Base-by-base conservation (phyloP, 371 early-diverging fungal species). In the Mortierella sp. region DNA sequence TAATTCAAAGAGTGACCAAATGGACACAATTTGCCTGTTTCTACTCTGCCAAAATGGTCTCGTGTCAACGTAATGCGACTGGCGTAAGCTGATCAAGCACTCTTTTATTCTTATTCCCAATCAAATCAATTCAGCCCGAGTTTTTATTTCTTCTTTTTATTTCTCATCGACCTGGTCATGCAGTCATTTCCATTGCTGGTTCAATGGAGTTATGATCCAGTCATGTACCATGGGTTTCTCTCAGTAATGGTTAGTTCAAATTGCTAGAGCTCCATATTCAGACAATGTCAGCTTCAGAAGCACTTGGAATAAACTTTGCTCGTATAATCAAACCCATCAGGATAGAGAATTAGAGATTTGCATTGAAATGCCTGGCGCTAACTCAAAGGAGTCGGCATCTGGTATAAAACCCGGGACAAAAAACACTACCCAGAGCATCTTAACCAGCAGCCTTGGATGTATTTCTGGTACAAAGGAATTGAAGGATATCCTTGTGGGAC, bases 171-270 rank as follows among this genome's bases (percentile, higher is more conserved):
- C 31, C 40, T 17, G 34, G 12, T 9, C 56, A 63, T 79, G 79
- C 59, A 79, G 37, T 66, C 70, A 31, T 79, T 79, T 69, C 79
- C 79, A 56, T 63, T 79, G 49, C 58, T 79, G 64, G 56, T 66
- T 19, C 74, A 73, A 64, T 79, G 74, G 79, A 73, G 70, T 23
- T 37, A 54, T 19, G 57, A 59, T 26, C 81, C 75, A 9, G 61
- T 45, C 17, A 45, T 67, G 61, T 80, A 80, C 61, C 72, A 80
- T 37, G 81, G 81, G 7, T 80, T 80, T 34, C 54, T 80, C n/a
- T 62, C 81, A 1, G 61, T 80, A 29, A 70, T 80, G 75, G 81
- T 80, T 53, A 45, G 26, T 64, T 53, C 8, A n/a, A n/a, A n/a
- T 47, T 47, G 17, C n/a, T 47, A n/a, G 47, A 47, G 47, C n/a